These are phyloP conservation scores for Gaillardinia entomophila DNA, from an alignment of 805 yeast genomes.

Conservation along the genomic window DNA sequence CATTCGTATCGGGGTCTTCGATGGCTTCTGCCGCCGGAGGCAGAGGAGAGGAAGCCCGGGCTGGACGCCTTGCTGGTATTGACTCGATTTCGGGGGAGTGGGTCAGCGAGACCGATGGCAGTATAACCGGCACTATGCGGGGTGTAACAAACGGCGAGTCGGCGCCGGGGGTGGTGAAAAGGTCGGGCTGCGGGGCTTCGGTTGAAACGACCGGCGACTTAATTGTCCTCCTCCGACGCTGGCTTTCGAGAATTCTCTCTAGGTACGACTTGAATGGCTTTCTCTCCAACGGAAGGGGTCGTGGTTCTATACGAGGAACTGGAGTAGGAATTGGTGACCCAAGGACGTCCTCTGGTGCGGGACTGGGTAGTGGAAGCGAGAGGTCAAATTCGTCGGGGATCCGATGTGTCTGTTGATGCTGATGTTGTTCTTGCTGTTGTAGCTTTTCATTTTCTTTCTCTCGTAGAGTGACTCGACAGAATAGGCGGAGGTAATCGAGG, in stretches of 20 bases:
- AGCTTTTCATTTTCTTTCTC: conserved; percentile 9
- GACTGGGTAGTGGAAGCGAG: conserved; percentile 26
- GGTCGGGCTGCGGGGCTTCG: background rate
- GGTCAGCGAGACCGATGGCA: too few species aligned
- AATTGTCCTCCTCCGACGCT: conserved; percentile 7
- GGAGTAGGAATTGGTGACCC: conserved; percentile 5
- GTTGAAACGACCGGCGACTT: background rate
- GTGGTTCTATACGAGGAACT: background rate
- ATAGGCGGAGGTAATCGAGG: conserved; percentile 28
- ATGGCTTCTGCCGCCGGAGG: too few species aligned
- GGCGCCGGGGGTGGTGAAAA: conserved; percentile 1
- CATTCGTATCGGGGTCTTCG: too few species aligned
- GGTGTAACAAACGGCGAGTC: background rate
- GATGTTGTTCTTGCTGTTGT: conserved; percentile 2
- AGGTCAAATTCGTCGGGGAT: conserved; percentile 16
- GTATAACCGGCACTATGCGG: background rate
- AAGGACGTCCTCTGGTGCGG: conserved; percentile 7
- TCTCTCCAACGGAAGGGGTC: background rate
- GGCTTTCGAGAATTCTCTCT: conserved; percentile 24
- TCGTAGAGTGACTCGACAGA: conserved; percentile 23
- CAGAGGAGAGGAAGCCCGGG: too few species aligned
- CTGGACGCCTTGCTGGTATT: too few species aligned
- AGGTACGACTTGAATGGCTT: conserved; percentile 19
- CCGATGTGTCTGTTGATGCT: conserved; percentile 3
- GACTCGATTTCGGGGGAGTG: too few species aligned